Base-by-base conservation (phyloP, 225 moss, liverwort and hornwort genomes). In the Anthoceros angustus region DNA sequence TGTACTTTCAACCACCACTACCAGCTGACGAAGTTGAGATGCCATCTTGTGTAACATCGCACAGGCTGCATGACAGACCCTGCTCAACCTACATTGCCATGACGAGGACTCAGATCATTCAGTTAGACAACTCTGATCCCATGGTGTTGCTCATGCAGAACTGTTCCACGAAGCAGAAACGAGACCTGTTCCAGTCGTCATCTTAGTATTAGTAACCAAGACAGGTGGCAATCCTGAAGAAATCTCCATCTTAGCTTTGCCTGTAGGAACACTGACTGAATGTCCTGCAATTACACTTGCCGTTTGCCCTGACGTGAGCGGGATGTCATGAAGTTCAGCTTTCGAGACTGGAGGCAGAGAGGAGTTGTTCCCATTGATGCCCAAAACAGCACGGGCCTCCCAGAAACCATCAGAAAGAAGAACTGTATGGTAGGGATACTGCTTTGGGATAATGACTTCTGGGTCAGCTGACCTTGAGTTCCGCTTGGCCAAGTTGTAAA, bases 1-100 rank as follows among this genome's bases (percentile, higher is more conserved):
- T 0, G 91, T 98, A 61, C 85, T 86, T 80, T 98, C 95, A 62
- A 98, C 88, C 42, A 78, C 88, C 42, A 92, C 66, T 16, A 98
- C 91, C 61, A 98, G 78, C 77, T 98, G 95, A 72, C 83, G 76
- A 68, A 78, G 88, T 69, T 75, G 77, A 2, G 42, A 62, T 20
- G 10, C 18, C 55, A 20, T 23, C 18, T 18, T 4, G 5, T 55
- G 55, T 20, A 20, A 18, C 55, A 55, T 55, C 7, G 7, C 14
- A 12, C 55, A 46, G 5, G 12, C 1, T 11, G 12, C 11, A 46
- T 2, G 45, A 11, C 45, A 55, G 18, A 55, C 5, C 23, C 32
- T 4, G 32, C 4, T 1, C 32, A 32, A 32, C 32, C 32, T 32
- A 32, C 2, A 32, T 32, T 32, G 32, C 32, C 32, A 4, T 32